Base-by-base conservation (phyloP, 75 land plant genomes). In the Adiantum capillusveneris region DNA sequence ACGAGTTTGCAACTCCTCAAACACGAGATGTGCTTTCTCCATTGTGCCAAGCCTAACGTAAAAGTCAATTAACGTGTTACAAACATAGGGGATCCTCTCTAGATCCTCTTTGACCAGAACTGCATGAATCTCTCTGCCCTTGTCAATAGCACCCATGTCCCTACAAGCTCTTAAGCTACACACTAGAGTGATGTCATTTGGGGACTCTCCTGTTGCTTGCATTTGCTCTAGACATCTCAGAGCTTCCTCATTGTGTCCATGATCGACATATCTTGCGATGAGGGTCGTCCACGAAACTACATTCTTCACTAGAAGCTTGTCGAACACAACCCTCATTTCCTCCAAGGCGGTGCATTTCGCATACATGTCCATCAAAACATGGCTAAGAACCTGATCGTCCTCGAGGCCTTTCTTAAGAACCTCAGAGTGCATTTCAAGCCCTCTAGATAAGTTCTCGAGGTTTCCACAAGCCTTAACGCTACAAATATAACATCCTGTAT, bases 41-140 rank as follows among this genome's bases (percentile, higher is more conserved):
- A 21, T n/a, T 11, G 13, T 31, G 0, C 67, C 72, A 7, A 41
- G 30, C 26, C 55, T 61, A 1, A 71, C 71, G 41, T 57, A 57
- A 11, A 59, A 56, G 42, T 57, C 44, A 34, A 78, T 44, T 60
- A 78, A 42, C 14, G 61, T 57, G 28, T 78, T 78, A 9, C 56
- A 17, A 27, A 65, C 44, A 56, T 24, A 27, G 2, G 25, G 42
- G 26, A 36, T 11, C 0, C 26, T 36, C 34, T 65, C 66, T 24
- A 65, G 55, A 2, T 18, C 18, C 30, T 42, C 66, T 25, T 13
- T 65, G 3, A 27, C 7, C 7, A 65, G 31, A 13, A 17, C 36
- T 14, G 56, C 30, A 18, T 66, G 69, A 16, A 66, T 44, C 25
- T 14, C n/a, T 7, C 31, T 39, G 2, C 66, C 69, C 34, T 25